phyloP scores from a whole-genome alignment of 176 grass and related monocot species.

The Oryza punctata region DNA sequence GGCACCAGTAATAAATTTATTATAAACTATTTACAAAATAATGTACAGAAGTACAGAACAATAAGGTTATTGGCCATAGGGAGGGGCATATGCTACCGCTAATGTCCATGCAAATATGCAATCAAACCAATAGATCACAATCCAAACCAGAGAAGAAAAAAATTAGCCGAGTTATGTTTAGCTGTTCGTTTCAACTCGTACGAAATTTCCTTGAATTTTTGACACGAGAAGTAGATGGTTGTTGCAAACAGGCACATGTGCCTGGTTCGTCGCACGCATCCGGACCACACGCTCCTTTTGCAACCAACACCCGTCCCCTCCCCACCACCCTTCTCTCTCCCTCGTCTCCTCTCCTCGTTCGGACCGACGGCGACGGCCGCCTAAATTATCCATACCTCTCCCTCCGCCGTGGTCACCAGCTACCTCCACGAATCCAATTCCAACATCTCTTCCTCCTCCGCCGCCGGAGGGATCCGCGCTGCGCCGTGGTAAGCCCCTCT shows the following conservation, averaged over 20 bases:
- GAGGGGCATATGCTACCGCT: background rate
- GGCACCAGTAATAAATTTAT: background rate
- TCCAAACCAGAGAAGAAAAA: background rate
- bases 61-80: no score
- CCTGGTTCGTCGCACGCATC: constrained; percentile 5
- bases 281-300: background rate
- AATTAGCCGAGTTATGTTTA: background rate
- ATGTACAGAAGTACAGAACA: no score
- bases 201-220: background rate
- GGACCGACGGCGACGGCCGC: constrained; percentile 45
- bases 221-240: background rate
- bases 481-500: background rate
- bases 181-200: background rate
- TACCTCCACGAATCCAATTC: background rate
- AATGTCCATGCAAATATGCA: background rate
- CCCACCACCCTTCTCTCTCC: background rate
- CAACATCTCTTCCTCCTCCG: background rate
- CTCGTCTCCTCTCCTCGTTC: background rate
- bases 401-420: background rate
- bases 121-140: background rate
- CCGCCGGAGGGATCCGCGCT: constrained; percentile 37
- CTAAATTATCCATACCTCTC: background rate
- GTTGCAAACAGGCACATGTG: background rate
- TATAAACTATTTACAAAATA: no score
- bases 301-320: constrained; percentile 3